phyloP scores from a whole-genome alignment of 2,329 filamentous ascomycete genomes.

The Fusarium circinatum region DNA sequence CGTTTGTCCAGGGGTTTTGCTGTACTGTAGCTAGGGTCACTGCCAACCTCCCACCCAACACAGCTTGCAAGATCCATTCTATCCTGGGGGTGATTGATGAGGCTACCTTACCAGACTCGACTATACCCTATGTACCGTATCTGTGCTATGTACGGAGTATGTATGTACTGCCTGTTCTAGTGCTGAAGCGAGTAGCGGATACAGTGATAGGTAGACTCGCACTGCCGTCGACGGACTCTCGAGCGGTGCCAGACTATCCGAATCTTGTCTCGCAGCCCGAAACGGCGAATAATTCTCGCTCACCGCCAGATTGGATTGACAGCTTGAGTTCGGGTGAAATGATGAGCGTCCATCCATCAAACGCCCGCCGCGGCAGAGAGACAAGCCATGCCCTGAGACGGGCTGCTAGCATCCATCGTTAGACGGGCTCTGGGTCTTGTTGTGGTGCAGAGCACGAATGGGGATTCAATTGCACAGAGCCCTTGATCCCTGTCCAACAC shows the following conservation, averaged over 20 bases:
- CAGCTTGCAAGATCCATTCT: constrained; percentile 11
- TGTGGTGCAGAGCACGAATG: constrained; percentile 40
- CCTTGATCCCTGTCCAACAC: constrained; percentile 44
- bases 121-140: constrained; percentile 2
- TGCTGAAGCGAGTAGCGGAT: constrained; percentile 20
- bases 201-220: neutral
- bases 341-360: constrained; percentile 31
- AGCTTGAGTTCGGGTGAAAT: constrained; percentile 12
- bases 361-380: constrained; percentile 38
- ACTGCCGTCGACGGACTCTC: constrained; percentile 33
- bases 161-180: constrained; percentile 1
- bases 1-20: constrained; percentile 23
- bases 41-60: constrained; percentile 34
- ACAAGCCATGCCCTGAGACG: constrained; percentile 32
- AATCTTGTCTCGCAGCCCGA: constrained; percentile 18
- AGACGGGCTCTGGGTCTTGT: neutral
- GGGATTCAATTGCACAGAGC: constrained; percentile 42
- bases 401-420: constrained; percentile 31
- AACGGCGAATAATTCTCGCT: constrained; percentile 23
- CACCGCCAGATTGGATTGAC: constrained; percentile 45
- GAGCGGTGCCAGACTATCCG: constrained; percentile 35
- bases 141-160: neutral
- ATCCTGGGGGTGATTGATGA: constrained; percentile 24
- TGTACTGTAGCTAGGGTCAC: constrained; percentile 28
- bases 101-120: constrained; percentile 34